A percentile compares a stretch with the other conserved stretches of the same genome.
Evolutionary conservation across 2,329 filamentous ascomycete genomes (phyloP).

Genomic region (Neonectria magnoliae): DNA sequence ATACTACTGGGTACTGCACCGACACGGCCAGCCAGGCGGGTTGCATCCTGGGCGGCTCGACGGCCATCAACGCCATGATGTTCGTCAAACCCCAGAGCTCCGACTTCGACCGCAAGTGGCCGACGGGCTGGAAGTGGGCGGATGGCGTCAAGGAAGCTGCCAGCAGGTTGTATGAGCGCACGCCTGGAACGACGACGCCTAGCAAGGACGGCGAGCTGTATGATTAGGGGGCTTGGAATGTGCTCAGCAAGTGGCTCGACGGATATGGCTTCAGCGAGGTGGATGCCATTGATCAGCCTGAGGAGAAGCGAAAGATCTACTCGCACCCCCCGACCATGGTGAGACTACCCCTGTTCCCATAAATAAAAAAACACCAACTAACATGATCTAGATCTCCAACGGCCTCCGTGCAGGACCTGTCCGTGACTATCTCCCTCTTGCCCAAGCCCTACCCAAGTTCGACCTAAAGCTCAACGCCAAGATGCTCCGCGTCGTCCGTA

Average conservation of each 20-base stretch:
- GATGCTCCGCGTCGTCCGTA: slow-evolving; percentile 73
- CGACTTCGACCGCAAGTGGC: slow-evolving; percentile 80
- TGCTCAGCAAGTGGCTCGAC: slow-evolving; percentile 68
- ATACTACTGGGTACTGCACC: slow-evolving; percentile 69
- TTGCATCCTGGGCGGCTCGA: slow-evolving; percentile 75
- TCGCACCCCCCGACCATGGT: slow-evolving; percentile 62
- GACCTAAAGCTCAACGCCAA: slow-evolving; percentile 72
- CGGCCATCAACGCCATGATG: slow-evolving; percentile 73
- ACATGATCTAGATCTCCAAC: slow-evolving; percentile 67
- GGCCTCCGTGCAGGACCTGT: slow-evolving; percentile 76
- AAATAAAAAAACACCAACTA: background rate
- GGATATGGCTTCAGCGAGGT: slow-evolving; percentile 71
- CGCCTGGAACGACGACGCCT: slow-evolving; percentile 73
- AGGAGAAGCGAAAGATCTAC: slow-evolving; percentile 73
- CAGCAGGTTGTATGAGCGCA: slow-evolving; percentile 72
- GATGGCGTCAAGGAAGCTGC: slow-evolving; percentile 63
- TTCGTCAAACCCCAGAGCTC: slow-evolving; percentile 73
- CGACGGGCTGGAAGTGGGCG: slow-evolving; percentile 72
- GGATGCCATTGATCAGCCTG: slow-evolving; percentile 67
- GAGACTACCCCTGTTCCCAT: background rate
- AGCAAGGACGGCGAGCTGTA: slow-evolving; percentile 74
- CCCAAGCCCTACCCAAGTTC: slow-evolving; percentile 70
- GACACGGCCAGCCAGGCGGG: slow-evolving; percentile 80
- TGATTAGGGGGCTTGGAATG: slow-evolving; percentile 72
- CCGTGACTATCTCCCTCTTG: slow-evolving; percentile 75